Conservation (phyloP, 2,329 filamentous ascomycete genomes). For the Fusarium coffeatum region DNA sequence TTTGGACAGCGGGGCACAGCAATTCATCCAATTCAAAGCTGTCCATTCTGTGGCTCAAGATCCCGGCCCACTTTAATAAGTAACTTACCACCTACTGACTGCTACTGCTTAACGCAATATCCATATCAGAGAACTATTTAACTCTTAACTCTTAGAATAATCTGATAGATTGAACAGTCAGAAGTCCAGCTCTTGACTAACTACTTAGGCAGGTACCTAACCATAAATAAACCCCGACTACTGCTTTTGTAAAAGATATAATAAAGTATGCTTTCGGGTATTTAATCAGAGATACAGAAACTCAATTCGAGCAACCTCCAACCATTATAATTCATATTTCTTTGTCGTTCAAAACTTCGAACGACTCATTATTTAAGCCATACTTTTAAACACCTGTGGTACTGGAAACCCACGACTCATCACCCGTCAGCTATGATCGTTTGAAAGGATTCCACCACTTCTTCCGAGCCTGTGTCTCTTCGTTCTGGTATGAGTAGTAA, state of each 20-base stretch:
- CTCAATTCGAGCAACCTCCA: not conserved
- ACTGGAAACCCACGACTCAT: not conserved
- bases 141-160: not conserved
- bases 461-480: conserved; percentile 31
- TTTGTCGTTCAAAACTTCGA: not conserved
- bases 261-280: not conserved
- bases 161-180: not conserved
- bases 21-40: conserved; percentile 36
- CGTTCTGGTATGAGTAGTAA: conserved; percentile 21
- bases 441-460: conserved; percentile 42
- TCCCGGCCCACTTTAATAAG: not conserved
- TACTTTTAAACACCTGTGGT: too few species aligned
- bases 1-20: conserved; percentile 47
- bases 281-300: not conserved
- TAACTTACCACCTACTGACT: not conserved
- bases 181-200: not conserved
- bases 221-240: not conserved
- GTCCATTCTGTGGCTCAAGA: conserved; percentile 28
- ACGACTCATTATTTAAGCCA: not conserved
- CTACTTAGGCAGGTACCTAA: too few species aligned
- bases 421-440: not conserved
- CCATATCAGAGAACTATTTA: not conserved
- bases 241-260: not conserved
- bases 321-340: not conserved
- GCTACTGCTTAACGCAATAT: too few species aligned